Evolutionary conservation across 2,329 filamentous ascomycete species (phyloP), one percentile per base, ranked within the genome.

Genomic region (Fusarium sp.): DNA sequence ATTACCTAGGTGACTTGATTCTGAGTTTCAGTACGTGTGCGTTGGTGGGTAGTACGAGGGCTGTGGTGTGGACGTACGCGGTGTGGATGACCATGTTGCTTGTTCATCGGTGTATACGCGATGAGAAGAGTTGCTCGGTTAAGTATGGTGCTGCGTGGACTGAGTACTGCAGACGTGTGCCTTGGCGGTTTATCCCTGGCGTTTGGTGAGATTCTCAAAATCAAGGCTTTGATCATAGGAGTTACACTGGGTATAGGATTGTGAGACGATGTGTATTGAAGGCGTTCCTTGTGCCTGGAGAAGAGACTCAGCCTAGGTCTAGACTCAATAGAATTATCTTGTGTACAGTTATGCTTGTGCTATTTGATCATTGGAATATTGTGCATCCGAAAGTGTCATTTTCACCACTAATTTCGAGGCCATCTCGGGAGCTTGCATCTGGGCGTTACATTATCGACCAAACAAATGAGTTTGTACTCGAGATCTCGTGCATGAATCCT

Each of bases 121-220:
- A 84, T 48, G 83, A 85, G 70, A 77, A 78, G 52, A 75, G 83
- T 11, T 84, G 82, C 39, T 76, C 73, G 4, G 76, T 72, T 21
- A 85, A 85, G 63, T 85, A 85, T 56, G 83, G 83, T 4, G 69
- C 76, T 5, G 75, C 76, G 2, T 85, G 83, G 83, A 74, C 78
- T 10, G 77, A 78, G 42, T 85, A 85, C 68, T 82, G 81, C 63
- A 63, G 59, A 21, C 77, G 70, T 7, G 83, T 84, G 6, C 76
- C 67, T 12, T 84, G 79, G 78, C 78, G 81, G 24, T 75, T 83
- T 13, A 59, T 84, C 15, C 81, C 79, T 9, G 75, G 74, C 4
- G 29, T 77, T 26, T 77, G 75, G 75, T 77, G 28, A 70, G 15
- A 35, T 8, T 12, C 8, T 13, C 8, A n/a, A 10, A 13, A 3